A percentile compares a stretch with the other conserved stretches of the same genome.
phyloP scores from a whole-genome alignment of 1,284 basidiomycete species.

The Leccinum subrobustum region DNA sequence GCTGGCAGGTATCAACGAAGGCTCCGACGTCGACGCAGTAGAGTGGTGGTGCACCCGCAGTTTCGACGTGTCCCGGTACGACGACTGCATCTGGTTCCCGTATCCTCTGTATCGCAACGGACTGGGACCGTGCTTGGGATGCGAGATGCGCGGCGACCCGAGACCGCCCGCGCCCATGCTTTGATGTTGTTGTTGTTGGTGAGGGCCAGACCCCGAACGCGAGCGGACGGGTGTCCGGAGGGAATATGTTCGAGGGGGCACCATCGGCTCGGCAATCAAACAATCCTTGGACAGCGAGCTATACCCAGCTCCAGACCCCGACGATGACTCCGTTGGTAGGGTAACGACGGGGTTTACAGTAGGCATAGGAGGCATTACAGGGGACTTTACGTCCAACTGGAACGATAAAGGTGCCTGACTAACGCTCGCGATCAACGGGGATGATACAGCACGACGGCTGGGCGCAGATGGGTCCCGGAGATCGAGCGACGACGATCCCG shows the following conservation, averaged over 20 bases:
- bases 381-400: conserved; percentile 25
- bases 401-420: conserved; percentile 16
- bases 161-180: conserved; percentile 19
- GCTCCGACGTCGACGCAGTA: conserved; percentile 74
- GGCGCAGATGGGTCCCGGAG: conserved; percentile 63
- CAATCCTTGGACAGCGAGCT: conserved; percentile 23
- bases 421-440: conserved; percentile 22
- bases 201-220: conserved; percentile 40
- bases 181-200: conserved; percentile 25
- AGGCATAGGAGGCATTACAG: conserved; percentile 17
- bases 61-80: conserved; percentile 46
- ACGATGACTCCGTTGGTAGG: conserved; percentile 35
- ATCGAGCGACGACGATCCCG: conserved; percentile 48
- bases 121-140: conserved; percentile 40
- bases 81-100: conserved; percentile 36
- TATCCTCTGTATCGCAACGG: conserved; percentile 40
- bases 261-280: conserved; percentile 39
- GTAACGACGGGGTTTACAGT: conserved; percentile 35
- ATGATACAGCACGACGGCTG: conserved; percentile 40
- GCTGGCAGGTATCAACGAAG: conserved; percentile 59
- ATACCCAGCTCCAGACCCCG: conserved; percentile 28
- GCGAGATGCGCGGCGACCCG: conserved; percentile 27
- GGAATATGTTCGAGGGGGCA: conserved; percentile 59
- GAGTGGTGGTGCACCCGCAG: conserved; percentile 53
- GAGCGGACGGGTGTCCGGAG: conserved; percentile 43